Percentiles rank a stretch among this genome's conserved stretches.
Conservation (phyloP, 441 rosid species). For the Codiaeum variegatum region DNA sequence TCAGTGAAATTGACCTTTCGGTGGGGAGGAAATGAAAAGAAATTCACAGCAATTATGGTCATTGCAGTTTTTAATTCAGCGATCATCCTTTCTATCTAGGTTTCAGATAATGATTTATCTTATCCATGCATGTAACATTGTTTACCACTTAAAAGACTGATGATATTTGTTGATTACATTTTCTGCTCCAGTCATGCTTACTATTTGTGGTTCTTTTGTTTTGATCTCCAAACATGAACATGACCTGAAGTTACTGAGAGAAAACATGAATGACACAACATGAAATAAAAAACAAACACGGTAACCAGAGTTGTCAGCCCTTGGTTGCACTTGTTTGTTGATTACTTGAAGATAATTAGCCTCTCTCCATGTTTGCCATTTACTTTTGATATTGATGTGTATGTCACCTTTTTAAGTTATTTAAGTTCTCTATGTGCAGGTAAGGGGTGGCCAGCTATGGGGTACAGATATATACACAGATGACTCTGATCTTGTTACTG, state of each 20-base stretch:
- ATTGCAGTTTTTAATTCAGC: not conserved
- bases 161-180: not conserved
- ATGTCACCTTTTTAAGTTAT: not conserved
- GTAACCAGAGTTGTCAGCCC: too few relatives aligned
- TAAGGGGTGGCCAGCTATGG: constrained; percentile 97
- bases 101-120: not conserved
- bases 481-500: constrained; percentile 99
- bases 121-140: not conserved
- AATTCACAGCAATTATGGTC: not conserved
- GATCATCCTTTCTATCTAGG: not conserved
- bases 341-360: not conserved
- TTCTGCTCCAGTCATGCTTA: not conserved
- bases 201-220: not conserved
- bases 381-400: not conserved
- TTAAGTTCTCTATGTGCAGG: constrained; percentile 45
- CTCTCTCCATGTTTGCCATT: not conserved
- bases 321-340: not conserved
- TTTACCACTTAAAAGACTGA: not conserved
- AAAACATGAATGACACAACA: too few relatives aligned
- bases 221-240: too few relatives aligned
- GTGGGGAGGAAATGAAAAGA: not conserved
- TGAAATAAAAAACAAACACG: too few relatives aligned
- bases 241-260: too few relatives aligned
- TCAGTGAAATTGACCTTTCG: not conserved
- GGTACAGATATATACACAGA: constrained; percentile 95